These are phyloP conservation scores for Crataegus laevigata DNA, from an alignment of 306 rosid species.

Conservation along the genomic window DNA sequence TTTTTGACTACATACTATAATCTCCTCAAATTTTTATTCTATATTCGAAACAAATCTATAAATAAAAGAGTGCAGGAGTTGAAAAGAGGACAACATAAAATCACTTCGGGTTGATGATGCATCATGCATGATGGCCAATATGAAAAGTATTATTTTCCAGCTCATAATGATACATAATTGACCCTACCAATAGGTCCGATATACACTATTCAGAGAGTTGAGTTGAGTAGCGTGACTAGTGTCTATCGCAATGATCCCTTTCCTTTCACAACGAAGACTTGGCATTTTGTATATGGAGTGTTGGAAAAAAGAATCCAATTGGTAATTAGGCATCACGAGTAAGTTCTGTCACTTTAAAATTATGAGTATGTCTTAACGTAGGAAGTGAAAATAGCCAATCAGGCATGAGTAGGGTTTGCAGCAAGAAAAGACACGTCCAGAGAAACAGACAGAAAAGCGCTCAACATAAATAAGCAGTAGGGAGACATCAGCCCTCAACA, in stretches of 20 bases:
- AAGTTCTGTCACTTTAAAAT: too few species aligned
- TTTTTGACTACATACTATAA: too few species aligned
- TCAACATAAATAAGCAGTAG: neutral
- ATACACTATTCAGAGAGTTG: neutral
- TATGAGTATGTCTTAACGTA: accelerated
- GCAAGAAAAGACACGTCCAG: neutral
- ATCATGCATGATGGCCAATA: neutral
- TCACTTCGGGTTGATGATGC: neutral
- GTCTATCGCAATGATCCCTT: neutral
- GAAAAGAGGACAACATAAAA: neutral
- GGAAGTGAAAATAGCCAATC: too few species aligned
- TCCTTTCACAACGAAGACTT: neutral
- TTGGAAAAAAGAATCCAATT: neutral
- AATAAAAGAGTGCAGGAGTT: neutral
- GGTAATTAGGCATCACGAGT: accelerated
- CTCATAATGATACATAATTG: neutral
- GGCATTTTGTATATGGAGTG: neutral
- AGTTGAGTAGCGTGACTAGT: neutral
- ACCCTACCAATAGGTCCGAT: neutral
- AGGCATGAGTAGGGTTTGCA: neutral
- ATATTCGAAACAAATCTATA: too few species aligned
- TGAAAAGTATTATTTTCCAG: neutral
- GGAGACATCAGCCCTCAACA: neutral
- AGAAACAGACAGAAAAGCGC: neutral
- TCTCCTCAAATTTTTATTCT: too few species aligned